Conservation (phyloP, 2,329 filamentous ascomycete species). For the Calonectria hongkongensis region DNA sequence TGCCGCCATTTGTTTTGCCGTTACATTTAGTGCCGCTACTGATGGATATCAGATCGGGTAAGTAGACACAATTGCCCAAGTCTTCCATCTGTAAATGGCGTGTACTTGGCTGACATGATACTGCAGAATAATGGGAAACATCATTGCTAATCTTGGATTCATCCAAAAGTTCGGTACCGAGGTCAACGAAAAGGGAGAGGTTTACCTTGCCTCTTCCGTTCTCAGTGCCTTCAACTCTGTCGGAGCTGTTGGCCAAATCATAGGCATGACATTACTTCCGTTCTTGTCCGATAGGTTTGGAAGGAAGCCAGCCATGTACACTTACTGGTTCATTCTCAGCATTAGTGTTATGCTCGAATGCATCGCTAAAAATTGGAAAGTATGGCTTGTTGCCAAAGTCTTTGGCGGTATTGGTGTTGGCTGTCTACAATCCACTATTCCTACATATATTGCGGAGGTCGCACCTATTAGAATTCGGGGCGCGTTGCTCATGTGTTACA, state of each 20-base stretch:
- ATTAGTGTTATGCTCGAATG: constrained; percentile 26
- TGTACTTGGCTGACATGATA: too few relatives aligned
- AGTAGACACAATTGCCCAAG: not conserved
- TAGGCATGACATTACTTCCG: constrained; percentile 22
- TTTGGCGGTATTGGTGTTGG: constrained; percentile 38
- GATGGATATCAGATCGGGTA: constrained; percentile 40
- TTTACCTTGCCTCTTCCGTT: not conserved
- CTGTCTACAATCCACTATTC: constrained; percentile 36
- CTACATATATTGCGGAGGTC: constrained; percentile 40
- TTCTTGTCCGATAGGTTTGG: constrained; percentile 4
- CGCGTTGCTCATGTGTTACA: constrained; percentile 62
- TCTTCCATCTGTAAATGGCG: too few relatives aligned
- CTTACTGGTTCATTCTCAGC: constrained; percentile 4
- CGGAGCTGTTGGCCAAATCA: not conserved
- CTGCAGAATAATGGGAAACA: constrained; percentile 1
- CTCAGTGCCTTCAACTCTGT: not conserved
- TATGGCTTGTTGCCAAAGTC: constrained; percentile 36
- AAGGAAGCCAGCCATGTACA: constrained; percentile 11
- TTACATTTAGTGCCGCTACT: constrained; percentile 51
- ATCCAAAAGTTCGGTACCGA: constrained; percentile 19
- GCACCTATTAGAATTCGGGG: constrained; percentile 58
- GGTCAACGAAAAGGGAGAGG: not conserved
- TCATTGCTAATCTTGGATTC: constrained; percentile 24
- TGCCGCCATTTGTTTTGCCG: constrained; percentile 49
- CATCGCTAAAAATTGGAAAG: constrained; percentile 23